Percentiles rank a stretch among this genome's conserved stretches.
phyloP scores from a whole-genome alignment of 306 rosid species.

The Dicorynia guianensis region DNA sequence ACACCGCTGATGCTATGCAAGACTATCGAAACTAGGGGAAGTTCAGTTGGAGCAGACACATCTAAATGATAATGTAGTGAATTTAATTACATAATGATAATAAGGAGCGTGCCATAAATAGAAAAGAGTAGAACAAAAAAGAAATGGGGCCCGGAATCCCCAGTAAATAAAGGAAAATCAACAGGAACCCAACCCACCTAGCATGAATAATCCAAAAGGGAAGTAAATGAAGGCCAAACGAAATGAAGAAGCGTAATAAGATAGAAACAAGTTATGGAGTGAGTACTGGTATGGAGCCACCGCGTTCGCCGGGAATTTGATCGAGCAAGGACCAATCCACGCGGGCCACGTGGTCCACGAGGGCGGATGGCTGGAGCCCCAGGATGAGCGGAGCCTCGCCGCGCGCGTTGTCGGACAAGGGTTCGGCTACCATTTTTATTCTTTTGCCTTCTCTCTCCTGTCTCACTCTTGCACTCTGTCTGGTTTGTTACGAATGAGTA shows the following conservation, averaged over 20 bases:
- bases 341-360: constrained; percentile 76
- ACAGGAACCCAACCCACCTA: neutral
- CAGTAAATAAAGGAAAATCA: neutral
- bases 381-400: constrained; percentile 66
- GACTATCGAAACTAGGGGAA: too few relatives aligned
- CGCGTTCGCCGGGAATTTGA: constrained; percentile 83
- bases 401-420: neutral
- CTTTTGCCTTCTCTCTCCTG: neutral
- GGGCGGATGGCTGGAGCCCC: constrained; percentile 87
- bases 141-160: neutral
- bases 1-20: too few relatives aligned
- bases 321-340: constrained; percentile 69
- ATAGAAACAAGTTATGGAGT: neutral
- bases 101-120: neutral
- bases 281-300: constrained; percentile 85
- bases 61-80: neutral
- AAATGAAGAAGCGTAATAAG: neutral
- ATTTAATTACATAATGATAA: neutral
- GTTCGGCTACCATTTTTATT: constrained; percentile 45
- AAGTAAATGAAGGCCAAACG: neutral
- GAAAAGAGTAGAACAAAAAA: neutral
- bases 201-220: neutral
- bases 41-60: too few relatives aligned
- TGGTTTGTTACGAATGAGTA: neutral
- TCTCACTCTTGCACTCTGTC: neutral